phyloP scores from a whole-genome alignment of 2,329 filamentous ascomycete genomes.

The Diaporthe citri region DNA sequence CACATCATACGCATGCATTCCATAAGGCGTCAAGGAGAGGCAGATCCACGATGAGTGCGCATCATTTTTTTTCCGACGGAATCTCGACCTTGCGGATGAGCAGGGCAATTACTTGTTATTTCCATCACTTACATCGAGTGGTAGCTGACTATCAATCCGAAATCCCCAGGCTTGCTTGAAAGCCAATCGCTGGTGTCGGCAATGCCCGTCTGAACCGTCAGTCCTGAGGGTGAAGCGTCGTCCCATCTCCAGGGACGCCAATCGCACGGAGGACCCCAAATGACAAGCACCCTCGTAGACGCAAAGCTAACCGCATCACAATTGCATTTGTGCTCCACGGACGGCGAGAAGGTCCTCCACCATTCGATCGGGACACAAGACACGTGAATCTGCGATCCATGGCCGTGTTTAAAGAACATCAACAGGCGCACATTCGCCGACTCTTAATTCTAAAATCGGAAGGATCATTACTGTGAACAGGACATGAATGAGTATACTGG shows the following conservation, averaged over 20 bases:
- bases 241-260: background rate
- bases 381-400: no score
- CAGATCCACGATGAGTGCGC: constrained; percentile 18
- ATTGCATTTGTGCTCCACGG: no score
- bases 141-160: constrained; percentile 32
- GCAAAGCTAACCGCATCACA: constrained; percentile 1
- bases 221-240: constrained; percentile 8
- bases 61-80: constrained; percentile 17
- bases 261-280: background rate
- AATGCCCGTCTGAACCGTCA: background rate
- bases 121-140: constrained; percentile 21
- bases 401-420: background rate
- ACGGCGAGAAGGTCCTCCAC: background rate
- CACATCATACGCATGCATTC: constrained; percentile 39
- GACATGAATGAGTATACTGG: background rate
- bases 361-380: background rate
- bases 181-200: constrained; percentile 25
- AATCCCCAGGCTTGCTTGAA: constrained; percentile 20
- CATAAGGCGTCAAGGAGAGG: constrained; percentile 38
- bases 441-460: background rate
- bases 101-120: constrained; percentile 19
- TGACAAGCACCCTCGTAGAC: background rate
- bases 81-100: constrained; percentile 10
- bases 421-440: background rate
- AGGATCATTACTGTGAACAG: background rate